Evolutionary conservation across 2,329 filamentous ascomycete species (phyloP), one percentile per base, ranked within the genome.

Genomic region (Ceratocystiopsis sp.): DNA sequence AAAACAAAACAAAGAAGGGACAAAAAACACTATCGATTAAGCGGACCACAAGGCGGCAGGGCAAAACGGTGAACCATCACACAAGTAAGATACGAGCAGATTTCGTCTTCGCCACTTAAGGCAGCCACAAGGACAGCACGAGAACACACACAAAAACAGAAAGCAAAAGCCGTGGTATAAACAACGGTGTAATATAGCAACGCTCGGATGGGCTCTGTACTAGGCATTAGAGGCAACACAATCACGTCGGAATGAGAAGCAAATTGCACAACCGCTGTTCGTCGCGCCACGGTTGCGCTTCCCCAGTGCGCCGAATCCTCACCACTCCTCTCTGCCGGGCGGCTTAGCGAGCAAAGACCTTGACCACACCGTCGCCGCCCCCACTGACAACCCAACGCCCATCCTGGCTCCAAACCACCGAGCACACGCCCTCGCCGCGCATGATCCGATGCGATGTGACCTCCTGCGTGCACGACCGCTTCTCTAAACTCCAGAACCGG

Each of bases 401-500:
- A 57, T 98, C 91, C 54, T 86, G 82, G 57, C 86, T 94, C 91
- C 91, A 98, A 16, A 91, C 84, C 5, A 94, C 89, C 15, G 80
- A 75, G 61, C 89, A 96, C 9, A 96, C 85, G 18, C 91, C 91
- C 59, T 98, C 91, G 40, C 89, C 91, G 42, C 91, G 77, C 87
- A 96, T 95, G 50, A 93, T 73, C 36, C 91, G 77, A 61, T 96
- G 87, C 48, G 77, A 84, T 3, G 86, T 93, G 53, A 98, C 85
- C 59, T 96, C 91, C 60, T 98, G 91, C 5, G 83, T 91, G 64
- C 91, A 98, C 38, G 80, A 82, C 41, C 91, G 77, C 66, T 94
- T 98, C 61, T 98, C 91, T 18, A 98, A 70, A 29, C 83, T 87
- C 91, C 91, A 98, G 71, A 98, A 95, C 25, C 91, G 80, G 45